These are phyloP conservation scores for Macrocybe gigantea DNA, from an alignment of 768 basidiomycete species.

Conservation along the genomic window DNA sequence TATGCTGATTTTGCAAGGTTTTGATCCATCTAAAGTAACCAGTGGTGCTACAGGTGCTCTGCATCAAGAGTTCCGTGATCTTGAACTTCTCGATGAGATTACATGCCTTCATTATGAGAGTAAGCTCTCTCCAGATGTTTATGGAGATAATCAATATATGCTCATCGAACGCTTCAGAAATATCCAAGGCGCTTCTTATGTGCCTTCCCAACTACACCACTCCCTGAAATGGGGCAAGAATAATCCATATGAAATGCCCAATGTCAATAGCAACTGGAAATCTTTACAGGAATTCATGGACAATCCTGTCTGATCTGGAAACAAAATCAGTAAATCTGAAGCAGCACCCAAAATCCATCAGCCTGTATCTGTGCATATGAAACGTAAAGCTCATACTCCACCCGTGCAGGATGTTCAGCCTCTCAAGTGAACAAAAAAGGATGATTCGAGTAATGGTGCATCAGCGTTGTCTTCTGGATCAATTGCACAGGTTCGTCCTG, in stretches of 20 bases:
- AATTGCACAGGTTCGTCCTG: background rate
- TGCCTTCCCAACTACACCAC: slow-evolving; percentile 3
- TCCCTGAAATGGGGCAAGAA: slow-evolving; percentile 6
- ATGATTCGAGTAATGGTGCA: background rate
- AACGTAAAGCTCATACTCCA: background rate
- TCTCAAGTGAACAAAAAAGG: no score
- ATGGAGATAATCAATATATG: slow-evolving; percentile 8
- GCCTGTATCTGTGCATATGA: background rate
- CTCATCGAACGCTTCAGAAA: slow-evolving; percentile 4
- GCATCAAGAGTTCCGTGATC: slow-evolving; percentile 15
- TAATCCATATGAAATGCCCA: background rate
- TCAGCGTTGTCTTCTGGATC: background rate
- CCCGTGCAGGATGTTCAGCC: background rate
- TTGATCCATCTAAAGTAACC: slow-evolving; percentile 13
- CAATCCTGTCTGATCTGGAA: background rate
- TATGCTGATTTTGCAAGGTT: slow-evolving; percentile 17
- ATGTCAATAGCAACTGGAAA: no score
- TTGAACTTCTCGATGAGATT: slow-evolving; percentile 15
- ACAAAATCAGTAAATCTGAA: background rate
- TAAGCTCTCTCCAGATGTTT: background rate
- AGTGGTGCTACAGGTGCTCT: slow-evolving; percentile 10
- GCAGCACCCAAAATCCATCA: background rate
- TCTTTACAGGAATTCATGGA: background rate
- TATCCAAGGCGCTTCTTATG: slow-evolving; percentile 7
- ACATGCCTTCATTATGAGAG: slow-evolving; percentile 9